Percentiles rank a stretch among this genome's conserved stretches.
Conservation (phyloP, 2,329 filamentous ascomycete genomes). For the Botrytis tulipae region DNA sequence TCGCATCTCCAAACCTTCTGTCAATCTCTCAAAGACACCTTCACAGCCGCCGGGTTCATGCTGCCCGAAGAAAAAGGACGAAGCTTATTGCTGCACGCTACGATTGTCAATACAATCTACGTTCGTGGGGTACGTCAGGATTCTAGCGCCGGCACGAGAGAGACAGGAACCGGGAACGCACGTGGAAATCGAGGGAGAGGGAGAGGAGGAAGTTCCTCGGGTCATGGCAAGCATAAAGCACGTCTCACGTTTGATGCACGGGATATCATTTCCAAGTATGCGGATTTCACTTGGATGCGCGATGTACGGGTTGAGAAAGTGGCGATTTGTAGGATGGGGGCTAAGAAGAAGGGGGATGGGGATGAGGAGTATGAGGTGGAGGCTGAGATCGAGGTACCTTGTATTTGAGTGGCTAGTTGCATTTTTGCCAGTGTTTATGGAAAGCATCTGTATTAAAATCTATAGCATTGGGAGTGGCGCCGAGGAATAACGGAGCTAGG, state of each 20-base stretch:
- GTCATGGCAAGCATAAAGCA: constrained; percentile 27
- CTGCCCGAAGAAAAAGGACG: constrained; percentile 51
- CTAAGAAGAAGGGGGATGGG: constrained; percentile 49
- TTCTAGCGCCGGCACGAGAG: background rate
- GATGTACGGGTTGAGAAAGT: constrained; percentile 66
- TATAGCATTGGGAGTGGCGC: background rate
- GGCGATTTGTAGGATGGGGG: constrained; percentile 85
- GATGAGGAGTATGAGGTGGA: constrained; percentile 36
- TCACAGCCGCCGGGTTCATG: constrained; percentile 57
- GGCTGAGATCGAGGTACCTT: constrained; percentile 31
- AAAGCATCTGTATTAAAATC: background rate
- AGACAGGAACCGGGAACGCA: constrained; percentile 28
- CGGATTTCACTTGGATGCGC: constrained; percentile 68
- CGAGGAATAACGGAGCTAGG: background rate
- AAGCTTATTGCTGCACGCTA: constrained; percentile 76
- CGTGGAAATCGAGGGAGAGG: background rate
- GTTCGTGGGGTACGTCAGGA: constrained; percentile 40
- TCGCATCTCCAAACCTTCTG: constrained; percentile 57
- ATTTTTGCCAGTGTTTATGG: too few relatives aligned
- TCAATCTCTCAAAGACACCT: constrained; percentile 51
- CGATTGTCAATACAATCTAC: constrained; percentile 83
- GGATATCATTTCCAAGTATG: constrained; percentile 57
- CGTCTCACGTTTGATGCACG: constrained; percentile 51
- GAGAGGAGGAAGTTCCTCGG: constrained; percentile 28
- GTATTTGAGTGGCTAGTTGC: background rate